Base-by-base conservation (phyloP, 2,329 filamentous ascomycete species). In the Pestalotiopsis sp. region DNA sequence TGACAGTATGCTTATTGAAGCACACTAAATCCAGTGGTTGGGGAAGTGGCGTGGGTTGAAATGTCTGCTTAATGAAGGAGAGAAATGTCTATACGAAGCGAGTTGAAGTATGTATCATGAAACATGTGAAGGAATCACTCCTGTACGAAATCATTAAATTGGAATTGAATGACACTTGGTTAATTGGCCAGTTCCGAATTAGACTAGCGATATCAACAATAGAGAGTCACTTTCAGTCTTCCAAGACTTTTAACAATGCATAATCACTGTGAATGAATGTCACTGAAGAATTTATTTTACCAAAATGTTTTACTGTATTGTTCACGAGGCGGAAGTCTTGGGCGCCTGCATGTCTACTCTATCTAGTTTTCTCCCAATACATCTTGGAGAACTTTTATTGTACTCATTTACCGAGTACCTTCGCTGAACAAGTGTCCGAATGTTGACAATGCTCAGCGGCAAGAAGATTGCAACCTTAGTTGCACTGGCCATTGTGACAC, bases 101-200 rank as follows among this genome's bases (percentile, higher is more conserved):
- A 57, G 23, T 25, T 31, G 20, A 66, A 67, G 52, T 23, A 39
- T 60, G 52, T 23, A 39, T 60, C 6, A 45, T 45, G 65, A 67
- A 67, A 36, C 56, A 67, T 67, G 58, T 38, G 65, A 67, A n/a
- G 52, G 56, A n/a, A 41, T 45, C n/a, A 60, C 39, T 59, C 20
- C 20, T 60, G 27, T 67, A 59, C 56, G 45, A 36, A n/a, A 11
- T 27, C 20, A 38, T 5, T 49, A 36, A 36, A 6, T 60, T 36
- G 25, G 31, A 38, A 13, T 60, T 36, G 17, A 31, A 23, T 52
- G 27, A 39, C 9, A 58, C 20, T 67, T 38, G 27, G 25, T 49
- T 66, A 38, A 25, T 23, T 25, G 20, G 45, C 41, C 12, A 58
- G 6, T 23, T n/a, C 58, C 57, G 14, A 59, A 11, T 13, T 61